Evolutionary conservation across 192 early-diverging fungal species (phyloP), one percentile per base, ranked within the genome.

Genomic region (Backusella tarrabulga): DNA sequence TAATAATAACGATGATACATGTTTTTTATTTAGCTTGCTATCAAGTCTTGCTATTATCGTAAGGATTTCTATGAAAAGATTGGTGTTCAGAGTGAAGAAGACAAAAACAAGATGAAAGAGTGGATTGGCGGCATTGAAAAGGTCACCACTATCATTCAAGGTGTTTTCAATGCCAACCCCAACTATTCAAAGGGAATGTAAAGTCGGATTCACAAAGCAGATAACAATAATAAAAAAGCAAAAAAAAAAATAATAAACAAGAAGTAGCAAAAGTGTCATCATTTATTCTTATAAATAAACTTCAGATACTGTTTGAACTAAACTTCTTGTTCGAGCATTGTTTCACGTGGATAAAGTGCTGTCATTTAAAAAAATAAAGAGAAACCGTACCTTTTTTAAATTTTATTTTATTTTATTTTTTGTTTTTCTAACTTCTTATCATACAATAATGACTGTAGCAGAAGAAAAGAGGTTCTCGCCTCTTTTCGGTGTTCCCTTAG

Each of bases 41-140:
- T 98, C 94, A 89, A 89, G 76, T 92, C 93, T n/a, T 97, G 95
- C 79, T 95, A 94, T 9, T 87, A 88, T 77, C 94, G 95, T 50
- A 86, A 86, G 32, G 90, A 92, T 73, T 97, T 98, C 84, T 98
- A 95, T 81, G 83, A 85, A 34, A 94, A 93, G 75, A 85, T 98
- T 32, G 94, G 94, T 40, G 80, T 82, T 34, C 86, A 89, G 74
- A 83, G 88, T 56, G 85, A 83, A 19, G 84, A 86, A 42, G 87
- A 92, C 21, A 34, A 86, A 36, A 79, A 80, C 17, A 82, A 91
- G 26, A 86, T 95, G 71, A 79, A 83, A 34, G 76, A 78, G 26
- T 98, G 94, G 91, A 85, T 95, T 63, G 56, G 40, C 1, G 92
- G 90, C 35, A 85, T 98, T 52, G 93, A 95, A 81, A 84, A 83